phyloP scores from a whole-genome alignment of 164 flowering plant species.

The Kingdonia uniflora region DNA sequence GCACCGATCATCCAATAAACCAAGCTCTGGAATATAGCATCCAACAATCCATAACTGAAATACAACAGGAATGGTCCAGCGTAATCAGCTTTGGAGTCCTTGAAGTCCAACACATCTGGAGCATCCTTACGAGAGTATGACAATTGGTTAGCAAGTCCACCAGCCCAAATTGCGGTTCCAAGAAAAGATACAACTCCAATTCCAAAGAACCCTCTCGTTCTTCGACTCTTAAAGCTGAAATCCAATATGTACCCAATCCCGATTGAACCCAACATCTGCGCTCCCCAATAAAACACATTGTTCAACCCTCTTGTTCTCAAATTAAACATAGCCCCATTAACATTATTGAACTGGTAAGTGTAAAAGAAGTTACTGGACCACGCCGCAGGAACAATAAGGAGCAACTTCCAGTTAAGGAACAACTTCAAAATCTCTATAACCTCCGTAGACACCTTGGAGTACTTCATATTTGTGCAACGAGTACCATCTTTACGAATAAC shows the following conservation, averaged over 20 bases:
- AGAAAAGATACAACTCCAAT: slow-evolving; percentile 43
- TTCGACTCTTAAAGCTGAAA: slow-evolving; percentile 66
- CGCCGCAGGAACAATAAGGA: slow-evolving; percentile 65
- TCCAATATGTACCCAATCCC: slow-evolving; percentile 69
- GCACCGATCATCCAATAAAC: slow-evolving; percentile 94
- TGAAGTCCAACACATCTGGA: slow-evolving; percentile 55
- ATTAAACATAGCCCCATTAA: slow-evolving; percentile 62
- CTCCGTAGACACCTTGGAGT: slow-evolving; percentile 50
- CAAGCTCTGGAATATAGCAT: slow-evolving; percentile 90
- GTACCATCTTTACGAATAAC: slow-evolving; percentile 78
- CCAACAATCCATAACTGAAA: slow-evolving; percentile 73
- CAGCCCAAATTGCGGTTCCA: slow-evolving; percentile 77
- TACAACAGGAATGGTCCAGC: slow-evolving; percentile 87
- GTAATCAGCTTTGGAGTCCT: slow-evolving; percentile 44
- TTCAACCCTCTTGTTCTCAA: slow-evolving; percentile 84
- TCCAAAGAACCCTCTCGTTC: slow-evolving; percentile 63
- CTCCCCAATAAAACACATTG: slow-evolving; percentile 95
- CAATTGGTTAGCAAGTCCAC: slow-evolving; percentile 80
- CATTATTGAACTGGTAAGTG: slow-evolving; percentile 82
- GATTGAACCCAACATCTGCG: slow-evolving; percentile 87
- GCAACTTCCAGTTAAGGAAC: slow-evolving; percentile 82
- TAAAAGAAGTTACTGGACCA: slow-evolving; percentile 95
- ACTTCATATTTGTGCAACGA: slow-evolving; percentile 43
- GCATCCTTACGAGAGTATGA: slow-evolving; percentile 23
- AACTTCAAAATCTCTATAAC: slow-evolving; percentile 44